Conservation (phyloP, 208 protist genomes). For the Leishmania tropica region DNA sequence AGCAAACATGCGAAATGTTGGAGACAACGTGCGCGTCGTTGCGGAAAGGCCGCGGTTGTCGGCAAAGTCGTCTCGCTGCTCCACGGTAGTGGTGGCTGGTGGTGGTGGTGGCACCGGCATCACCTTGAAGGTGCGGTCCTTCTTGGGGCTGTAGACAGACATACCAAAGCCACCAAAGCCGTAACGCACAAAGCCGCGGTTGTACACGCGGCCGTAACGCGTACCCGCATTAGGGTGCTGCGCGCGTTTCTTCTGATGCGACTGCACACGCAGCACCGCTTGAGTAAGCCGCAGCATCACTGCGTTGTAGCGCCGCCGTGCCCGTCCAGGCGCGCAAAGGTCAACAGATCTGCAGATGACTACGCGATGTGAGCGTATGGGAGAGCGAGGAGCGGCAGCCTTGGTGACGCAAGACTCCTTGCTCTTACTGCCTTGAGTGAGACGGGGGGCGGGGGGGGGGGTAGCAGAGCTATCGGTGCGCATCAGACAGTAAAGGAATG, state of each 20-base stretch:
- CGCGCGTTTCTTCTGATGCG: conserved; percentile 81
- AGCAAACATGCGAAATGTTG: conserved; percentile 85
- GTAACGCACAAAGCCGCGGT: conserved; percentile 85
- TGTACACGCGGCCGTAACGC: conserved; percentile 89
- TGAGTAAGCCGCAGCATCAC: conserved; percentile 82
- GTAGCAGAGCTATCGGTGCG: background rate
- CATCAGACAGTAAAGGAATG: background rate
- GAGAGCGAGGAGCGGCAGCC: conserved; percentile 3
- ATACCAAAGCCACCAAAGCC: conserved; percentile 92
- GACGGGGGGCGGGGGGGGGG: background rate
- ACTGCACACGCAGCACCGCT: conserved; percentile 71
- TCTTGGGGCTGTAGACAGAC: conserved; percentile 86
- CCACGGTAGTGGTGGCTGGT: conserved; percentile 1
- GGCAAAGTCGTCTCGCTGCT: conserved; percentile 21
- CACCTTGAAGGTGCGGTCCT: conserved; percentile 73
- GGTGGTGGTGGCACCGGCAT: conserved; percentile 26
- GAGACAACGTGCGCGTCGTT: conserved; percentile 78
- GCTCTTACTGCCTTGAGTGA: background rate
- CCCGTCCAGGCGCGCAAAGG: background rate
- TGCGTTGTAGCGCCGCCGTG: background rate
- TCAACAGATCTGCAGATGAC: background rate
- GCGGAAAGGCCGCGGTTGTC: conserved; percentile 55
- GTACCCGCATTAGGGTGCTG: conserved; percentile 87
- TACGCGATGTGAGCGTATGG: background rate
- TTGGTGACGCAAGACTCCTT: background rate